These are phyloP conservation scores for Cryptococcus depauperatus DNA, from an alignment of 1,284 basidiomycete genomes.

Conservation along the genomic window DNA sequence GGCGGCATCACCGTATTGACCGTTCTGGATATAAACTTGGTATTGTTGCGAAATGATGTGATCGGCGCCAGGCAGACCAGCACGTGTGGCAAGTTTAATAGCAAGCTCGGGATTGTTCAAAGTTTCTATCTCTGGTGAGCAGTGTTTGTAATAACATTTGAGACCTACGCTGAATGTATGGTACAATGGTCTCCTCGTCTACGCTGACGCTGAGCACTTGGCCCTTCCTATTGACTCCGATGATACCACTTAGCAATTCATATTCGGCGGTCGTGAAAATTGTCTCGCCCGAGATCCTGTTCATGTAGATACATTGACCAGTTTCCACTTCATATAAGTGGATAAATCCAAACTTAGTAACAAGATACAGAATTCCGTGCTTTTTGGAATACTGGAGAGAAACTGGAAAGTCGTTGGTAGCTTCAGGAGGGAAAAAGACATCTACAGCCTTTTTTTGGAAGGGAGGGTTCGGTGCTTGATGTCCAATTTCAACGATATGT, in stretches of 20 bases:
- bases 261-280: constrained; percentile 98
- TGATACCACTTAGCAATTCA: constrained; percentile 88
- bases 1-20: constrained; percentile 92
- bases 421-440: constrained; percentile 98
- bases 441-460: constrained; percentile 98
- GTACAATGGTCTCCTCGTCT: constrained; percentile 92
- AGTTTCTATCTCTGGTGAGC: constrained; percentile 49
- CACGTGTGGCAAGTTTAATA: constrained; percentile 94
- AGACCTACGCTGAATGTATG: constrained; percentile 67
- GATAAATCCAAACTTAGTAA: constrained; percentile 99
- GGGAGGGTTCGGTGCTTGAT: constrained; percentile 85
- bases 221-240: constrained; percentile 99
- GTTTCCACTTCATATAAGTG: constrained; percentile 98
- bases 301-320: constrained; percentile 99
- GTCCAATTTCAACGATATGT: constrained; percentile 98
- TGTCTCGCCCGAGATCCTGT: constrained; percentile 98
- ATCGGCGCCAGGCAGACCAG: constrained; percentile 95
- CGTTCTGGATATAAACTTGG: constrained; percentile 80
- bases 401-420: constrained; percentile 98
- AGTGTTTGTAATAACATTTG: too few relatives aligned
- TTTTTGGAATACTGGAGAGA: constrained; percentile 98
- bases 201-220: constrained; percentile 96
- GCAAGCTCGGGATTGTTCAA: constrained; percentile 97
- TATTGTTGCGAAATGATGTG: constrained; percentile 96
- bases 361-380: constrained; percentile 94